A percentile compares a stretch with the other conserved stretches of the same genome.
Conservation (phyloP, 768 basidiomycete genomes). For the Boletus tomentosulus region DNA sequence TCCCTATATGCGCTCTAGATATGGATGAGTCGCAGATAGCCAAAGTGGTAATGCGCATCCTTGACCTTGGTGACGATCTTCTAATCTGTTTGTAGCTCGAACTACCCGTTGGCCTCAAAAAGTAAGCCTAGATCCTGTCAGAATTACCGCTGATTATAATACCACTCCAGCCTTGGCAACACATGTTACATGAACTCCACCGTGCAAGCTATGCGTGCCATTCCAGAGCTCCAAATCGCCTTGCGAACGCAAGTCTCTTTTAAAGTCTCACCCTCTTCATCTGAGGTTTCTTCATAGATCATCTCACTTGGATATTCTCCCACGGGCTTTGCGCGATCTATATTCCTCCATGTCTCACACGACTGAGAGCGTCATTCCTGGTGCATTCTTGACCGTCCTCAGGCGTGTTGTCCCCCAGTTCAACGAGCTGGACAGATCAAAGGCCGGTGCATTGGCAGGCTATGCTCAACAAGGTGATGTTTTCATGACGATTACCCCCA, state of each 20-base stretch:
- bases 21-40: conserved; percentile 82
- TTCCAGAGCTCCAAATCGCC: conserved; percentile 82
- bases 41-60: conserved; percentile 53
- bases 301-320: conserved; percentile 40
- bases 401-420: conserved; percentile 88
- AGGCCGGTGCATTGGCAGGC: conserved; percentile 37
- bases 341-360: conserved; percentile 72
- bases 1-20: conserved; percentile 43
- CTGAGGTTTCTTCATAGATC: conserved; percentile 22
- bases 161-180: conserved; percentile 63
- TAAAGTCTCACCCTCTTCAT: not conserved
- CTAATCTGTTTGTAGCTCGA: conserved; percentile 47
- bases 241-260: conserved; percentile 50
- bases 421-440: conserved; percentile 59
- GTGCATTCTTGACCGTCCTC: conserved; percentile 62
- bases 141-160: not conserved
- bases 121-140: conserved; percentile 39
- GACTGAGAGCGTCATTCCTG: conserved; percentile 70
- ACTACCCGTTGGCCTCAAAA: conserved; percentile 77
- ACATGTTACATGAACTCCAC: conserved; percentile 99
- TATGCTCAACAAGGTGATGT: conserved; percentile 76
- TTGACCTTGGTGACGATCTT: not conserved
- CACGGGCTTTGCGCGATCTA: conserved; percentile 58
- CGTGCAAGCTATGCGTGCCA: conserved; percentile 86
- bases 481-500: not conserved